Evolutionary conservation across 148 eudicot species (phyloP).

Genomic region (Agrostemma githago): DNA sequence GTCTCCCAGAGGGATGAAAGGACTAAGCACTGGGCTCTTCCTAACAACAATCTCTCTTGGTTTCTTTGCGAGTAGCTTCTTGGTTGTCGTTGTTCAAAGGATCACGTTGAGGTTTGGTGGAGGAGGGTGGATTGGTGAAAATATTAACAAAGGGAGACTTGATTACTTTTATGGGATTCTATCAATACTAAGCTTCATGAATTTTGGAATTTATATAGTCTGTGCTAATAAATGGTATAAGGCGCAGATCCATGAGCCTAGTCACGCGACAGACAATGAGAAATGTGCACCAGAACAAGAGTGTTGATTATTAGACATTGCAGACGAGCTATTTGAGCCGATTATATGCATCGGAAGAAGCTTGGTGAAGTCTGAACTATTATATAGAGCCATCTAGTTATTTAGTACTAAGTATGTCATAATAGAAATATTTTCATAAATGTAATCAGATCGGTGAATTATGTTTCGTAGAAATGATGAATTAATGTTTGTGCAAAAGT

Average conservation of each 20-base stretch:
- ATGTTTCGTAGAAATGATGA: too few species aligned
- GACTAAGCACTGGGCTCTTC: conserved; percentile 70
- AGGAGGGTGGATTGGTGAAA: conserved; percentile 51
- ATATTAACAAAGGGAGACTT: conserved; percentile 53
- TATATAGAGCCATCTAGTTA: too few species aligned
- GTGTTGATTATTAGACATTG: background rate
- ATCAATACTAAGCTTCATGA: conserved; percentile 36
- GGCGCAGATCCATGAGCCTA: conserved; percentile 18
- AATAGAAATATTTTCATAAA: too few species aligned
- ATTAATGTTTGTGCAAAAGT: too few species aligned
- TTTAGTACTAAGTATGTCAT: too few species aligned
- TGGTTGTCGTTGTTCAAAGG: conserved; percentile 44
- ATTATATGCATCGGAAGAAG: background rate
- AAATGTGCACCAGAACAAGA: conserved; percentile 18
- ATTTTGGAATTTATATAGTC: conserved; percentile 39
- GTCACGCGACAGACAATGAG: background rate
- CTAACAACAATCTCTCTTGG: conserved; percentile 54
- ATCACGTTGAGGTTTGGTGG: conserved; percentile 31
- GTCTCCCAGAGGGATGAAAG: conserved; percentile 70
- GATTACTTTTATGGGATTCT: conserved; percentile 54
- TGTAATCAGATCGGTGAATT: too few species aligned
- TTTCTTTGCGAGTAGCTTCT: conserved; percentile 56
- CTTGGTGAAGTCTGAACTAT: too few species aligned
- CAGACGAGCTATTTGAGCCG: too few species aligned
- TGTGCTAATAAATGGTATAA: conserved; percentile 54